These are phyloP conservation scores for Candida argentea DNA, from an alignment of 805 yeast species.

Conservation along the genomic window DNA sequence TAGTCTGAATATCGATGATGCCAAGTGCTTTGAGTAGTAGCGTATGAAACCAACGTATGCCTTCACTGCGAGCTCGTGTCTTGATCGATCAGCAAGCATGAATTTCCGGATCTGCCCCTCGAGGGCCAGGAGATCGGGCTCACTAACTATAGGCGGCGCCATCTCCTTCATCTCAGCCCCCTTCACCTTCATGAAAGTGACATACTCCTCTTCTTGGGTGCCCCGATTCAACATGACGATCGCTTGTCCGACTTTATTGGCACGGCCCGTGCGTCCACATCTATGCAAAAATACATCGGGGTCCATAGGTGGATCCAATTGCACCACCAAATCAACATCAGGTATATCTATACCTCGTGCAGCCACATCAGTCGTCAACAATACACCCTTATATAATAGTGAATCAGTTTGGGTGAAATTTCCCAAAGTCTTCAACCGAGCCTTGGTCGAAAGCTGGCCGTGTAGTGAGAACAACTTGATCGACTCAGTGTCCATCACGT, in stretches of 20 bases:
- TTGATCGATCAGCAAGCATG: slow-evolving; percentile 62
- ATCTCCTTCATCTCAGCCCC: slow-evolving; percentile 40
- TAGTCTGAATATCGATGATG: slow-evolving; percentile 77
- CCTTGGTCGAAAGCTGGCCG: slow-evolving; percentile 78
- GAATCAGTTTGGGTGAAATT: slow-evolving; percentile 43
- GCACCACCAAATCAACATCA: slow-evolving; percentile 89
- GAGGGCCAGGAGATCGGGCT: slow-evolving; percentile 16
- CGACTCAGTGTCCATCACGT: slow-evolving; percentile 12
- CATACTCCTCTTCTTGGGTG: slow-evolving; percentile 67
- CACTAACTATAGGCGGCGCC: slow-evolving; percentile 11
- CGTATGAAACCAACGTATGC: slow-evolving; percentile 77
- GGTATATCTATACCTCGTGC: slow-evolving; percentile 95
- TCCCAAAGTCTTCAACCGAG: slow-evolving; percentile 65
- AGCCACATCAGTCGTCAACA: slow-evolving; percentile 96
- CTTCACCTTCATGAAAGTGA: slow-evolving; percentile 71
- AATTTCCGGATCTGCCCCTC: slow-evolving; percentile 31
- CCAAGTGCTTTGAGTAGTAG: slow-evolving; percentile 81
- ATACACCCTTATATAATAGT: slow-evolving; percentile 38
- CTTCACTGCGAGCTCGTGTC: slow-evolving; percentile 72
- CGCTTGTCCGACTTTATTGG: slow-evolving; percentile 75
- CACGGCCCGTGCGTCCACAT: slow-evolving; percentile 93
- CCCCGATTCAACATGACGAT: slow-evolving; percentile 63
- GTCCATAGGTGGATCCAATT: slow-evolving; percentile 89
- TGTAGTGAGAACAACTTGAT: slow-evolving; percentile 63
- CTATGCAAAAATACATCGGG: slow-evolving; percentile 88